phyloP scores from a whole-genome alignment of 2,329 filamentous ascomycete genomes.

The Verticillium dahliae region DNA sequence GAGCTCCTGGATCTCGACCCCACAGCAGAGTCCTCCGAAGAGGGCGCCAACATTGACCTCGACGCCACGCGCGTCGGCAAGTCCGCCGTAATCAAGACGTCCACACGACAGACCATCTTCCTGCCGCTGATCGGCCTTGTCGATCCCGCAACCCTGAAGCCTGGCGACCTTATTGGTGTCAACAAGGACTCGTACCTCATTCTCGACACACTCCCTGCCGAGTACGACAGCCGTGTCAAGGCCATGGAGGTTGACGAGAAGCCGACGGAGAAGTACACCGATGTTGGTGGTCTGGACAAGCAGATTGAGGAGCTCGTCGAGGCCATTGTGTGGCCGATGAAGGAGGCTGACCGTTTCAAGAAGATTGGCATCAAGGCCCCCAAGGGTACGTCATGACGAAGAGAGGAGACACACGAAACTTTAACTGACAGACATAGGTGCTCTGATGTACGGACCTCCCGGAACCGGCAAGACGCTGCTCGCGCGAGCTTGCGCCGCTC shows the following conservation, averaged over 20 bases:
- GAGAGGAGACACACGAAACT: background rate
- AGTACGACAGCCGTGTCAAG: conserved; percentile 98
- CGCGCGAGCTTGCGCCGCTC: conserved; percentile 90
- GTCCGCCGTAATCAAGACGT: conserved; percentile 98
- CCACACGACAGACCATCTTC: conserved; percentile 97
- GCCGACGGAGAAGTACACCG: conserved; percentile 96
- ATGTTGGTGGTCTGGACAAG: conserved; percentile 96
- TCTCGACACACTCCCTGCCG: conserved; percentile 90
- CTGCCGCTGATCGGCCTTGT: conserved; percentile 94
- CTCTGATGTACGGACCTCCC: conserved; percentile 93
- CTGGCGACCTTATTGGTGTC: conserved; percentile 92
- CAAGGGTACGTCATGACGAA: conserved; percentile 61
- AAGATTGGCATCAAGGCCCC: conserved; percentile 99
- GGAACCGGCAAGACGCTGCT: conserved; percentile 89
- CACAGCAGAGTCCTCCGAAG: conserved; percentile 89
- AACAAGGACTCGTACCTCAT: conserved; percentile 99
- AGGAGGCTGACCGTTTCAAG: conserved; percentile 98
- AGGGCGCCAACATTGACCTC: conserved; percentile 96
- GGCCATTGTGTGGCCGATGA: conserved; percentile 99
- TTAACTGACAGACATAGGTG: conserved; percentile 49
- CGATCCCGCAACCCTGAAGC: conserved; percentile 90
- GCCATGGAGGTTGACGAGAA: conserved; percentile 99
- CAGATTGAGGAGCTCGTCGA: conserved; percentile 99
- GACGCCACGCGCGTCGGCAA: conserved; percentile 96
- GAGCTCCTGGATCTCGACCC: conserved; percentile 96